phyloP scores from a whole-genome alignment of 2,329 filamentous ascomycete species.

The Aspergillus persii region DNA sequence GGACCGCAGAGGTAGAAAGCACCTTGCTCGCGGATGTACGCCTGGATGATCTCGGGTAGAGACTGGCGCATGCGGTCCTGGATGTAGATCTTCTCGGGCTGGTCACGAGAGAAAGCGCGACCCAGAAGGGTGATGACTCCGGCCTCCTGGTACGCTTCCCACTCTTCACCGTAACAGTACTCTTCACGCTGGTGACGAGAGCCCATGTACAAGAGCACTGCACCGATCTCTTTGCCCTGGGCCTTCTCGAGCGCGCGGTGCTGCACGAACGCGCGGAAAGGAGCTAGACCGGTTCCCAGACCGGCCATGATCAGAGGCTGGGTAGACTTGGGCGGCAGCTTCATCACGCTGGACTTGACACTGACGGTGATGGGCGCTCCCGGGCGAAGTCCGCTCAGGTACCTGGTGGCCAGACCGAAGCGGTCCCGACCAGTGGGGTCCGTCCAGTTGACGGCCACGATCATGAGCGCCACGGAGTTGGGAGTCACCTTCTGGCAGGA shows the following conservation, averaged over 20 bases:
- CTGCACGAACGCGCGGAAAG: conserved; percentile 99
- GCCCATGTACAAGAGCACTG: conserved; percentile 93
- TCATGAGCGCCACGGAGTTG: conserved; percentile 86
- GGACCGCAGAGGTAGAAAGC: conserved; percentile 97
- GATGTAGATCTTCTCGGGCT: conserved; percentile 98
- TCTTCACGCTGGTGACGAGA: conserved; percentile 97
- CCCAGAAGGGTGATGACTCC: conserved; percentile 94
- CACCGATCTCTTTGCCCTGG: conserved; percentile 91
- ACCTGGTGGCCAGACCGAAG: conserved; percentile 89
- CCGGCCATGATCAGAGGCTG: conserved; percentile 98
- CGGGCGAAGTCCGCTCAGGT: conserved; percentile 72
- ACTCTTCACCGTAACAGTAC: conserved; percentile 98
- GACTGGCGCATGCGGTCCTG: conserved; percentile 96
- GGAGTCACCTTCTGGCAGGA: conserved; percentile 94
- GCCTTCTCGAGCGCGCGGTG: conserved; percentile 97
- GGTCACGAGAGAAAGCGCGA: conserved; percentile 91
- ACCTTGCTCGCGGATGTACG: conserved; percentile 83
- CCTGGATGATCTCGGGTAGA: conserved; percentile 74
- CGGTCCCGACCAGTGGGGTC: conserved; percentile 83
- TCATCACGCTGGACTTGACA: conserved; percentile 98
- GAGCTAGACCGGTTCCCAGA: conserved; percentile 93
- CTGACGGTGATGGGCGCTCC: conserved; percentile 83
- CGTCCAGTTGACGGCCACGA: conserved; percentile 95
- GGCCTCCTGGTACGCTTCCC: conserved; percentile 95
- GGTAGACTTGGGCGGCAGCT: conserved; percentile 82